Base-by-base conservation (phyloP, 768 basidiomycete species). In the Kwoniella mangroviensis region DNA sequence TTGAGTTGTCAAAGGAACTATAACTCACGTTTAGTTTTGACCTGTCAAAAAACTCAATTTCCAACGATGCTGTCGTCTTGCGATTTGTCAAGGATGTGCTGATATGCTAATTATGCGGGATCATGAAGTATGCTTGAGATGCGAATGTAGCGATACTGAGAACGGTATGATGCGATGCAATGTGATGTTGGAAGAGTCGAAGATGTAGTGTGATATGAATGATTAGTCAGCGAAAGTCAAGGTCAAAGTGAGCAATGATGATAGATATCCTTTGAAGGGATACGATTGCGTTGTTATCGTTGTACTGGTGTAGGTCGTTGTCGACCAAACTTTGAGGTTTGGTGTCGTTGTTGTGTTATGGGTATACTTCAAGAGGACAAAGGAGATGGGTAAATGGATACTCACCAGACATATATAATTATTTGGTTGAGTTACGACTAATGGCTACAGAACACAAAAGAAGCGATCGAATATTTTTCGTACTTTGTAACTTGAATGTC, bases 321-420 rank as follows among this genome's bases (percentile, higher is more conserved):
- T 49, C 15, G 43, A 21, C 45, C 45, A 49, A 45, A 43, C 2
- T 12, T 62, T 21, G 42, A 51, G 17, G 61, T 43, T 62, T 1
- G 56, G 56, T 57, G 5, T 22, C 15, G 56, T 58, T 12, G 4
- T 13, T 58, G 5, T 58, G 34, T 13, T 58, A 58, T 34, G 34
- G 34, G 34, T 34, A 34, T 34, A 40, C 0, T 10, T 40, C 13
- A n/a, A 40, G n/a, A 58, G 28, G n/a, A 58, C 56, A 58, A 41
- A 54, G 53, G 28, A 58, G 56, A 40, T 26, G 56, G 56, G n/a
- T 11, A 60, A 2, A 26, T 21, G 19, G 26, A 22, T 42, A 60
- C 58, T 60, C 58, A 60, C 58, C 58, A 60, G 58, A 42, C 42
- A 41, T 60, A 43, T 42, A 42, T 60, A 60, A 12, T 19, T 11